Evolutionary conservation across 148 eudicot species (phyloP).

Genomic region (Rheum nobile): DNA sequence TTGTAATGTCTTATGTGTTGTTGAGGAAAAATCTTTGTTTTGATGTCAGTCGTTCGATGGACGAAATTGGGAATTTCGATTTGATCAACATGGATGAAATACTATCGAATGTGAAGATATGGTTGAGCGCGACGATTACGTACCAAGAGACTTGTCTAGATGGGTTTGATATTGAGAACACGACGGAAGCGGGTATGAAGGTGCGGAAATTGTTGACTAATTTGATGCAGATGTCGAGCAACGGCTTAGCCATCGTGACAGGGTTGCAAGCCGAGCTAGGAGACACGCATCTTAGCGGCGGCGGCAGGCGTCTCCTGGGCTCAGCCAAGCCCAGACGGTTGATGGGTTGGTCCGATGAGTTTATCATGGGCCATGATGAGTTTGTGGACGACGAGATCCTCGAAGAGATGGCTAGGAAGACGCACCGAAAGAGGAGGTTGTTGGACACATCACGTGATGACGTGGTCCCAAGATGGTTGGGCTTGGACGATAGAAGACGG

Average conservation of each 20-base stretch:
- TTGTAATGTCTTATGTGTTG: no score
- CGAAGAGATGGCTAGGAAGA: neutral
- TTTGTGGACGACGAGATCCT: neutral
- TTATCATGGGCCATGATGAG: neutral
- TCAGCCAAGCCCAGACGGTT: neutral
- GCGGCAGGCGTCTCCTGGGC: neutral
- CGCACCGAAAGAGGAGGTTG: neutral
- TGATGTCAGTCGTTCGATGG: slow-evolving; percentile 3
- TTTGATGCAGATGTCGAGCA: neutral
- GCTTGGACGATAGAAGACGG: neutral
- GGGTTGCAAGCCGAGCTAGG: neutral
- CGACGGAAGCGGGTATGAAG: neutral
- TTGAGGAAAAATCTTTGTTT: no score
- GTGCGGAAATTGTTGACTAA: neutral
- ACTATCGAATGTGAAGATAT: neutral
- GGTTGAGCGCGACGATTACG: slow-evolving; percentile 5
- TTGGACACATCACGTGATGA: neutral
- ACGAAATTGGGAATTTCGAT: neutral
- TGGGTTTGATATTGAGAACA: neutral
- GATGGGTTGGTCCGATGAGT: neutral
- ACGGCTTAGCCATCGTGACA: neutral
- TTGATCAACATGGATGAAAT: neutral
- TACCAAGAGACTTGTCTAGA: slow-evolving; percentile 10
- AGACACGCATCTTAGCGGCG: neutral
- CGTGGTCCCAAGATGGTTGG: neutral